These are phyloP conservation scores for Yamagishiella unicocca DNA, from an alignment of 139 green algal species.

Conservation along the genomic window DNA sequence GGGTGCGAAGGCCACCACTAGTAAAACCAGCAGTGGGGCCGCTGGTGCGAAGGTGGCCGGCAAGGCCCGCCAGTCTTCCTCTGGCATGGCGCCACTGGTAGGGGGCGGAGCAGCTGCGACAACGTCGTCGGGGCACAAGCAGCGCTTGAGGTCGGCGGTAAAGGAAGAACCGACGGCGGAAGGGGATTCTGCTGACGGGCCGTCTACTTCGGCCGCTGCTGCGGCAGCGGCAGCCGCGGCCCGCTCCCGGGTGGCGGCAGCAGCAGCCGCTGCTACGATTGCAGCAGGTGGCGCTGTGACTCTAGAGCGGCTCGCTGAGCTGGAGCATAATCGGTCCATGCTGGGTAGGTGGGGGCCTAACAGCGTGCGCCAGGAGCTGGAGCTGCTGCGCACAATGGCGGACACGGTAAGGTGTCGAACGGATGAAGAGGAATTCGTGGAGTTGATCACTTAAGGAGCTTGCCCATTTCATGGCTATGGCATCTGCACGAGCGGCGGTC, in stretches of 20 bases:
- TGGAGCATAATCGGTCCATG: slow-evolving; percentile 42
- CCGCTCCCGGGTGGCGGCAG: not conserved
- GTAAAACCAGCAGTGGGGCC: not conserved
- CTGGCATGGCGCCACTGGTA: not conserved
- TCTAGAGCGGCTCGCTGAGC: slow-evolving; percentile 54
- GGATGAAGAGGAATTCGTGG: too few relatives aligned
- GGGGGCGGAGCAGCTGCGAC: not conserved
- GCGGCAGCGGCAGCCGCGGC: not conserved
- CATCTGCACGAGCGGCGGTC: too few relatives aligned
- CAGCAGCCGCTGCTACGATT: not conserved
- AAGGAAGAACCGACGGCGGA: slow-evolving; percentile 10
- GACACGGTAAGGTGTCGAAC: slow-evolving; percentile 52
- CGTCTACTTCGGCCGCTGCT: not conserved
- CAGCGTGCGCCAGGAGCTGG: slow-evolving; percentile 62
- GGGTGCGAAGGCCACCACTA: not conserved
- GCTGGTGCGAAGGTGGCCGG: not conserved
- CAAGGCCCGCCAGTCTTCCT: not conserved
- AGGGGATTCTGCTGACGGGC: slow-evolving; percentile 6
- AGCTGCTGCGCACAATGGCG: slow-evolving; percentile 54
- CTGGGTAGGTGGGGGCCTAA: slow-evolving; percentile 26
- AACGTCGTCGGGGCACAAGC: not conserved
- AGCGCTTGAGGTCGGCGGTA: not conserved
- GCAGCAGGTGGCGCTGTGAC: not conserved
- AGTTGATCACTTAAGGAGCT: too few relatives aligned
- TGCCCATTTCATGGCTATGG: too few relatives aligned